Evolutionary conservation across 805 yeast species (phyloP).

Genomic region (Starmera amethionina): DNA sequence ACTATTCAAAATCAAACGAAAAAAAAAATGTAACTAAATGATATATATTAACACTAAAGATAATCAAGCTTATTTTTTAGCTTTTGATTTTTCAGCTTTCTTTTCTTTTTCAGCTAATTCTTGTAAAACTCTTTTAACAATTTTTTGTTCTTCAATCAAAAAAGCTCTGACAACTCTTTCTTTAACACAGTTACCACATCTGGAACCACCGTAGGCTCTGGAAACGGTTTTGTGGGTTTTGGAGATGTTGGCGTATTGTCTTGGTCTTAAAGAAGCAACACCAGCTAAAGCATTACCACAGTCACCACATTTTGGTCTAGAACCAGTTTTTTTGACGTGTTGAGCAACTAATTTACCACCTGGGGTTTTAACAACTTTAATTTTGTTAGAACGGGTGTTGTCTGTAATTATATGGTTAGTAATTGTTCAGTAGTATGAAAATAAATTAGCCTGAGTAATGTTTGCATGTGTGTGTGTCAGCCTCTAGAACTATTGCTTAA

Average conservation of each 20-base stretch:
- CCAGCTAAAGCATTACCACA: constrained; percentile 75
- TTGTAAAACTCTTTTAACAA: constrained; percentile 98
- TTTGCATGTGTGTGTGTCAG: too few relatives aligned
- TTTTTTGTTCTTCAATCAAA: constrained; percentile 99
- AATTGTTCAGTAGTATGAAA: background rate
- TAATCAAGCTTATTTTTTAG: background rate
- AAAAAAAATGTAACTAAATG: too few relatives aligned
- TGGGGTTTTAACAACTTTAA: constrained; percentile 99
- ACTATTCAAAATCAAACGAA: too few relatives aligned
- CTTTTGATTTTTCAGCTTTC: constrained; percentile 22
- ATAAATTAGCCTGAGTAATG: background rate
- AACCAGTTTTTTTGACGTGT: constrained; percentile 84
- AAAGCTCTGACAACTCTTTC: constrained; percentile 99
- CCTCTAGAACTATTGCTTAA: too few relatives aligned
- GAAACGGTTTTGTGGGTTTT: constrained; percentile 97
- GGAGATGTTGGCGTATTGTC: constrained; percentile 91
- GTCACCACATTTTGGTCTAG: constrained; percentile 81
- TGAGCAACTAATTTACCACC: constrained; percentile 99
- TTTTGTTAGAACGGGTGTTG: constrained; percentile 99
- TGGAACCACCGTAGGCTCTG: constrained; percentile 99
- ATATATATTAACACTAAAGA: too few relatives aligned
- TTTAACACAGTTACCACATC: constrained; percentile 98
- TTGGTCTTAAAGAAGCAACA: constrained; percentile 94
- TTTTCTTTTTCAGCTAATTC: constrained; percentile 87
- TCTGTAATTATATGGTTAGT: constrained; percentile 35